Evolutionary conservation across 2,329 filamentous ascomycete species (phyloP).

Genomic region (Incumbomyces lentus): DNA sequence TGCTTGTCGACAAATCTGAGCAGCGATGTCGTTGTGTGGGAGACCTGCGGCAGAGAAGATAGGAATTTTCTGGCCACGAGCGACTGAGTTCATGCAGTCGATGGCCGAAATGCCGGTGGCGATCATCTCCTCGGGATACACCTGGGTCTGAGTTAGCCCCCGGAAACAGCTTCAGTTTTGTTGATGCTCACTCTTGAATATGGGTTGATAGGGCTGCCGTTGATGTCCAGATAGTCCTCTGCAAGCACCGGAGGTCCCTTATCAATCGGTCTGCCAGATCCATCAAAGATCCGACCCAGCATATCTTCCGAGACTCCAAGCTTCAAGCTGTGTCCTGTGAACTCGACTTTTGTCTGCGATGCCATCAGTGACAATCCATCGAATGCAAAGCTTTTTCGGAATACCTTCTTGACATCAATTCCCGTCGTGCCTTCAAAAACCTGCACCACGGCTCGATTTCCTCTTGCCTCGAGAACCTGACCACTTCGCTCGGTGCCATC

Average conservation of each 20-base stretch:
- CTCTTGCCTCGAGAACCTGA: constrained; percentile 94
- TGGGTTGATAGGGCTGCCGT: constrained; percentile 96
- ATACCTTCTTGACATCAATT: constrained; percentile 96
- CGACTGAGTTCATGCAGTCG: constrained; percentile 96
- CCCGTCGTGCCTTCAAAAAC: constrained; percentile 96
- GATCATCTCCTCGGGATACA: constrained; percentile 99
- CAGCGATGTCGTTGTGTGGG: constrained; percentile 98
- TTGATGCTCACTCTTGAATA: constrained; percentile 68
- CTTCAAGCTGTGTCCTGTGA: constrained; percentile 93
- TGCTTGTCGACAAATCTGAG: constrained; percentile 96
- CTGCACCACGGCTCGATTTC: constrained; percentile 90
- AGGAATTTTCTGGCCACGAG: constrained; percentile 97
- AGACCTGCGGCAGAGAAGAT: constrained; percentile 98
- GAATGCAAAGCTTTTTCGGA: constrained; percentile 13
- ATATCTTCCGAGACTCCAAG: constrained; percentile 99
- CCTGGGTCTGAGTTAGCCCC: constrained; percentile 41
- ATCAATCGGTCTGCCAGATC: constrained; percentile 94
- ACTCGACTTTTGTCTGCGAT: constrained; percentile 82
- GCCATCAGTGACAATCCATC: constrained; percentile 19
- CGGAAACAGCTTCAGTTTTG: background rate
- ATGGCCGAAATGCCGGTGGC: constrained; percentile 98
- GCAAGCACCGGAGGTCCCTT: constrained; percentile 97
- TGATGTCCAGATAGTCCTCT: constrained; percentile 97
- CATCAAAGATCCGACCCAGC: constrained; percentile 97
- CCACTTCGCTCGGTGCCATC: constrained; percentile 91